Conservation (phyloP, 75 land plant genomes). For the Gnetum montanum region DNA sequence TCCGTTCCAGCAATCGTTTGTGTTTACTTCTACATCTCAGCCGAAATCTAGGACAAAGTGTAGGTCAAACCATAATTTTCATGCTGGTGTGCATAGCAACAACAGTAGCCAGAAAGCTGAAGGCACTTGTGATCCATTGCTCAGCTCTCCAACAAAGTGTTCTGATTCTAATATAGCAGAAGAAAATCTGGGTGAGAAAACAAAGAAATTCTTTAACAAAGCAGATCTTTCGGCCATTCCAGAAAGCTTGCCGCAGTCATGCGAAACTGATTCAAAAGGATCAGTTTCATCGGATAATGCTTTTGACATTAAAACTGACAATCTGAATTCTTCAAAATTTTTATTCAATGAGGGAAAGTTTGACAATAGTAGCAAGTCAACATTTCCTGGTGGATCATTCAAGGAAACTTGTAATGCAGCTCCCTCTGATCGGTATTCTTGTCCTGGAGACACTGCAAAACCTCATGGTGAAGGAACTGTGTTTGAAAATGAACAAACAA, state of each 20-base stretch:
- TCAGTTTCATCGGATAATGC: neutral
- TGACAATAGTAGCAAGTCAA: neutral
- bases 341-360: constrained; percentile 6
- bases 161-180: neutral
- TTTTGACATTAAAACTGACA: neutral
- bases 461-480: no score
- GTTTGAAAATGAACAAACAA: constrained; percentile 14
- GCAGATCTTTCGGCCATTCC: neutral
- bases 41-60: neutral
- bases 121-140: neutral
- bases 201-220: neutral
- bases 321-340: neutral
- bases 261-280: no score
- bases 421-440: constrained; percentile 1
- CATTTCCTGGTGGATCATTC: constrained; percentile 5
- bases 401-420: constrained; percentile 1
- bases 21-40: neutral
- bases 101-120: neutral
- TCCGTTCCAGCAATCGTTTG: neutral
- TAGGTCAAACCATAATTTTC: neutral
- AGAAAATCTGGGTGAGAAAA: neutral
- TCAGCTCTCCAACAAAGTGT: neutral
- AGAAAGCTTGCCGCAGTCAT: neutral
- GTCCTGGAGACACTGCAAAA: neutral
- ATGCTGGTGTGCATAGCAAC: neutral